A percentile compares a stretch with the other conserved stretches of the same genome.
Conservation (phyloP, 805 yeast species). For the Saccharomyces kudriavzevii region DNA sequence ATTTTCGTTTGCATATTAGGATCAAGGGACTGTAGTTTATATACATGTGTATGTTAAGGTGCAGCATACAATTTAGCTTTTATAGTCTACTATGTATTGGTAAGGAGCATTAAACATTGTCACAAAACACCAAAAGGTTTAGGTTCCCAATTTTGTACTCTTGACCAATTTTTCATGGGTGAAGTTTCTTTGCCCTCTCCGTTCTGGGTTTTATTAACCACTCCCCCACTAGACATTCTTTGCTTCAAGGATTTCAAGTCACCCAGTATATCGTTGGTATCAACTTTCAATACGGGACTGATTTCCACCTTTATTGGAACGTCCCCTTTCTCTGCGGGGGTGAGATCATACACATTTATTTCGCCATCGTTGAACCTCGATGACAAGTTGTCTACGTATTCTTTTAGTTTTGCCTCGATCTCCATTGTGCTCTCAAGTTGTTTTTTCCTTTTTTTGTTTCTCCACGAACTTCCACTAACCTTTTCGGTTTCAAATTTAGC, state of each 20-base stretch:
- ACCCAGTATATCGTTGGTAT: conserved; percentile 17
- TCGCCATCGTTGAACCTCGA: conserved; percentile 7
- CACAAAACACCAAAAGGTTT: conserved; percentile 46
- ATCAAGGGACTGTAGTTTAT: background rate
- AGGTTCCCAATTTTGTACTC: conserved; percentile 38
- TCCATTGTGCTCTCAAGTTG: conserved; percentile 7
- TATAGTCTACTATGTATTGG: background rate
- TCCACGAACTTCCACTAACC: conserved; percentile 7
- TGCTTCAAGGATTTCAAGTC: conserved; percentile 28
- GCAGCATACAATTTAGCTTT: background rate
- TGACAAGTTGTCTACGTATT: conserved; percentile 3
- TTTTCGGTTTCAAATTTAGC: conserved; percentile 2
- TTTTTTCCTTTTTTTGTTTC: conserved; percentile 16
- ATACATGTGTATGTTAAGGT: background rate
- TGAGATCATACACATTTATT: conserved; percentile 4
- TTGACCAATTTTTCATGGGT: conserved; percentile 4
- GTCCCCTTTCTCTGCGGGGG: background rate
- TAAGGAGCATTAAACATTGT: background rate
- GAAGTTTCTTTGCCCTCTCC: background rate
- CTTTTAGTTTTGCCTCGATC: conserved; percentile 2
- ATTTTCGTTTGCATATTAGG: background rate
- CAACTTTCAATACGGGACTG: conserved; percentile 1
- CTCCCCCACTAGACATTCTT: conserved; percentile 13
- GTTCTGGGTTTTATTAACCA: background rate
- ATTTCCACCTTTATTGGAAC: background rate